Evolutionary conservation across 1,139 yeast genomes (phyloP).

Genomic region (Nadsonia commutata): DNA sequence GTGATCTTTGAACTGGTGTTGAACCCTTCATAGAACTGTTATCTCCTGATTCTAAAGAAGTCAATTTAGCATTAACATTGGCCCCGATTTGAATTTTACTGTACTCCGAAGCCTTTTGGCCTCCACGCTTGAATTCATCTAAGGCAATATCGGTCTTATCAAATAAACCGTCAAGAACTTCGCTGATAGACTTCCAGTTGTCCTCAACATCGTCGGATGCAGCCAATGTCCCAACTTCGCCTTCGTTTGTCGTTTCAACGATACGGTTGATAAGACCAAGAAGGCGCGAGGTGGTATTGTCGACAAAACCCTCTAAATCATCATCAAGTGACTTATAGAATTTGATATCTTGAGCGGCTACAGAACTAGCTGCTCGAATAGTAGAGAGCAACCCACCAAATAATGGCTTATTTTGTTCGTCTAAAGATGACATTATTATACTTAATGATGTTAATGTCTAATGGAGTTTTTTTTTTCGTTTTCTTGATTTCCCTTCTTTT

Average conservation of each 20-base stretch:
- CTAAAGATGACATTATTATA: conserved; percentile 6
- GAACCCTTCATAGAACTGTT: conserved; percentile 8
- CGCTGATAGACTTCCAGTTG: conserved; percentile 51
- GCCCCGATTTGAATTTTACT: conserved; percentile 9
- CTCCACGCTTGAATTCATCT: conserved; percentile 28
- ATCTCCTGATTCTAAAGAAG: neutral
- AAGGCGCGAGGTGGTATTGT: conserved; percentile 31
- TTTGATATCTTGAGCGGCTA: conserved; percentile 68
- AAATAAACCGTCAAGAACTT: conserved; percentile 51
- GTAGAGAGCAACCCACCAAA: conserved; percentile 21
- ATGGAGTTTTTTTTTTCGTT: neutral
- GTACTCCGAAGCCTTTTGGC: conserved; percentile 4
- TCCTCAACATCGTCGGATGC: conserved; percentile 29
- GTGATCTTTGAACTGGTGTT: conserved; percentile 10
- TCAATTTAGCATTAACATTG: neutral
- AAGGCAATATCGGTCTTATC: conserved; percentile 62
- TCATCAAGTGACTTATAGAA: conserved; percentile 61
- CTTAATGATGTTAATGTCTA: neutral
- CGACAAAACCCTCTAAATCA: conserved; percentile 30
- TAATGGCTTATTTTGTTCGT: conserved; percentile 12
- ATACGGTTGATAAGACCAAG: conserved; percentile 41
- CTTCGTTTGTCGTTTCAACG: conserved; percentile 30
- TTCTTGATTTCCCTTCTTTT: neutral
- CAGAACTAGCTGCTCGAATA: conserved; percentile 54
- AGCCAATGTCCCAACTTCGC: conserved; percentile 18